Evolutionary conservation across 495 filamentous ascomycete species (phyloP), one percentile per base, ranked within the genome.

Genomic region (Hypomontagnella monticulosa): DNA sequence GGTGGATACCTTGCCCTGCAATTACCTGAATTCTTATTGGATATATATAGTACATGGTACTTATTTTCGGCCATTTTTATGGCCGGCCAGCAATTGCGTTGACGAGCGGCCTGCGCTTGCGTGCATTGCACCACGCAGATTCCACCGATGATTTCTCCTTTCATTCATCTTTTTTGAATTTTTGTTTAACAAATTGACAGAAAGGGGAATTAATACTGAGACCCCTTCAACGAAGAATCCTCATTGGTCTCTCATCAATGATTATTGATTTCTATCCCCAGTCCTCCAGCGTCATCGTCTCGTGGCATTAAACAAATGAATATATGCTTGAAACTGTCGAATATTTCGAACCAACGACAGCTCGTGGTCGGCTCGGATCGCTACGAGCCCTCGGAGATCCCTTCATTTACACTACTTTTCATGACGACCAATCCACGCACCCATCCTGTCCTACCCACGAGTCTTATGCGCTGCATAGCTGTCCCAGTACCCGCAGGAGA

Each of bases 1-100:
- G 43, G 55, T 63, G 59, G 66, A 36, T 30, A 40, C 27, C 14
- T 12, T 27, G 32, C 18, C 54, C 55, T 58, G 18, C 23, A 63
- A 60, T 60, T 63, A 36, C 40, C n/a, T 4, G 4, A 46, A 56
- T 42, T 60, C 14, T 63, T 9, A 68, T 68, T 68, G 66, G 66
- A 8, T 42, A 37, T 20, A 1, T 18, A 15, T 14, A 18, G 38
- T 53, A 53, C 16, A 10, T 38, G 15, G 15, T 38, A 20, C 34
- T 53, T 53, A 4, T 12, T 50, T 42, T 63, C 59, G 66, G 66
- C 19, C 60, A 63, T 59, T 63, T 59, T 63, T 59, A 54, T 30
- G 53, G 20, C 61, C 61, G 61, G 48, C 15, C 7, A 16, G 48
- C 51, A 56, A 56, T 50, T 50, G 38, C 18, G 47, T 27, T 6